Conservation (phyloP, 495 filamentous ascomycete genomes). For the Bryoglossum gracile region DNA sequence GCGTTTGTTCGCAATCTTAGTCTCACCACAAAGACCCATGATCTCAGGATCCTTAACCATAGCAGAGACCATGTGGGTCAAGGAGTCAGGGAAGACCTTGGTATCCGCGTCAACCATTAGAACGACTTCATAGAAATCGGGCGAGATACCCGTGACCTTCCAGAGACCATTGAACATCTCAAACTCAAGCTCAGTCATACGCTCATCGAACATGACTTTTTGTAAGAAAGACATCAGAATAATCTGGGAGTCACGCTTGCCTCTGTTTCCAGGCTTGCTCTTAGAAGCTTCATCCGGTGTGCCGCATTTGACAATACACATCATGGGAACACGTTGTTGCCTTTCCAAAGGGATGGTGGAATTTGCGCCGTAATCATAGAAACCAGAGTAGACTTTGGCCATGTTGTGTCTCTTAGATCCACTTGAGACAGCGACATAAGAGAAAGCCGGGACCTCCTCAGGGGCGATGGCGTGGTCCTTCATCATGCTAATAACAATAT, state of each 20-base stretch:
- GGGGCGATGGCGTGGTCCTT: conserved; percentile 74
- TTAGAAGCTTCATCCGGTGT: conserved; percentile 77
- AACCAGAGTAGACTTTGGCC: conserved; percentile 96
- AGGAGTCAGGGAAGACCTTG: conserved; percentile 94
- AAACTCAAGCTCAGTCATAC: conserved; percentile 99
- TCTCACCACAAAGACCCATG: conserved; percentile 98
- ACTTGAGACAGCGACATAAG: conserved; percentile 93
- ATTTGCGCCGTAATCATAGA: conserved; percentile 89
- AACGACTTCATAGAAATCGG: conserved; percentile 94
- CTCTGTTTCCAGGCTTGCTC: conserved; percentile 90
- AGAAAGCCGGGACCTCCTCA: conserved; percentile 78
- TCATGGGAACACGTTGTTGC: conserved; percentile 98
- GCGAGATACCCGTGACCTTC: conserved; percentile 96
- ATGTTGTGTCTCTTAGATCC: conserved; percentile 98
- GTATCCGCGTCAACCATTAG: conserved; percentile 99
- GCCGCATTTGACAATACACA: conserved; percentile 92
- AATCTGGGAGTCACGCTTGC: conserved; percentile 98
- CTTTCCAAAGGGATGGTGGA: conserved; percentile 75
- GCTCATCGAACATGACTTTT: conserved; percentile 99
- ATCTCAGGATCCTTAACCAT: conserved; percentile 99
- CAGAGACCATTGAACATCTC: conserved; percentile 99
- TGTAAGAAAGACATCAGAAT: conserved; percentile 99
- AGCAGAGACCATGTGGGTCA: conserved; percentile 97
- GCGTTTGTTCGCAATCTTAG: conserved; percentile 98
- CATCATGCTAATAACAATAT: conserved; percentile 89